Evolutionary conservation across 108 stramenopile species (phyloP).

Genomic region (Heterococcus sp.): DNA sequence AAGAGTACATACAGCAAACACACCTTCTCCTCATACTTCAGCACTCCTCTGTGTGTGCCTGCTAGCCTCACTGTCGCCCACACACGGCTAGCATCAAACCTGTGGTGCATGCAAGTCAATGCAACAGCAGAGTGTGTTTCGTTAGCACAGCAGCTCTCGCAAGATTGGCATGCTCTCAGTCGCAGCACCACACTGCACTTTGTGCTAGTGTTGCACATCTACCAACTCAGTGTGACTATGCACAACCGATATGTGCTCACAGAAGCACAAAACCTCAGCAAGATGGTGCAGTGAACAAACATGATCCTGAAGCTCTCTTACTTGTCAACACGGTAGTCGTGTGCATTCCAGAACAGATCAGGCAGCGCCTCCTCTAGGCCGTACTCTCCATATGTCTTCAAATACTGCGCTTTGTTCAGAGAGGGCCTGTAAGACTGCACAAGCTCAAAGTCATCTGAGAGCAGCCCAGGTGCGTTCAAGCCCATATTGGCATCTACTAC

Average conservation of each 20-base stretch:
- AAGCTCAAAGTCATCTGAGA: slow-evolving; percentile 27
- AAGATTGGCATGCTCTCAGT: too few species aligned
- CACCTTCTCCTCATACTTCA: slow-evolving; percentile 10
- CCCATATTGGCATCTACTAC: slow-evolving; percentile 30
- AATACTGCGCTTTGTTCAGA: slow-evolving; percentile 5
- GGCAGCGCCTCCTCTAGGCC: slow-evolving; percentile 19
- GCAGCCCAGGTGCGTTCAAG: slow-evolving; percentile 8
- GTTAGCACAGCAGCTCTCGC: too few species aligned
- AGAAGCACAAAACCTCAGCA: too few species aligned
- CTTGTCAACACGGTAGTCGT: slow-evolving; percentile 24
- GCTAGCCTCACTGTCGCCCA: slow-evolving; percentile 15
- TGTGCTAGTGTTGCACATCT: too few species aligned
- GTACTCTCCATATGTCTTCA: slow-evolving; percentile 6
- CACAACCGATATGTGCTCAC: too few species aligned
- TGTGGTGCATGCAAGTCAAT: background rate
- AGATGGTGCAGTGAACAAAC: too few species aligned
- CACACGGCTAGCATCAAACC: slow-evolving; percentile 9
- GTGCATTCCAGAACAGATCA: slow-evolving; percentile 25
- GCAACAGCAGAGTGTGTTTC: too few species aligned
- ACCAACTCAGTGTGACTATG: too few species aligned
- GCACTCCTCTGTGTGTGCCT: slow-evolving; percentile 30
- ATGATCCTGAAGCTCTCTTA: too few species aligned
- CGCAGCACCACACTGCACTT: too few species aligned
- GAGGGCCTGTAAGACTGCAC: slow-evolving; percentile 16
- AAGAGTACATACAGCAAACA: too few species aligned